Base-by-base conservation (phyloP, 371 early-diverging fungal species). In the Saksenaea oblongispora region DNA sequence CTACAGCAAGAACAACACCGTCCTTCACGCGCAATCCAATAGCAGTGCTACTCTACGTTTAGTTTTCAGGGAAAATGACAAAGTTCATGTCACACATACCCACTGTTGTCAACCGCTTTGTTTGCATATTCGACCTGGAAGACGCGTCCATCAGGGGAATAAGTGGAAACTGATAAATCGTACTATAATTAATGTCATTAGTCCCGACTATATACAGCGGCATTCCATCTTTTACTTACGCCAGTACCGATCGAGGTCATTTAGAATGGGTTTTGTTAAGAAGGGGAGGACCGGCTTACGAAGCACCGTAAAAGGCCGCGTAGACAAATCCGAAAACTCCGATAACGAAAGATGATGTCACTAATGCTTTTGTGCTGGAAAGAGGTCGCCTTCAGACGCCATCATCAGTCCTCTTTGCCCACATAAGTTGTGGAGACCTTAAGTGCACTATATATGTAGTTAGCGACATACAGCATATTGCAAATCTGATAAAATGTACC, bases 51-150 rank as follows among this genome's bases (percentile, higher is more conserved):
- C 22, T 51, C 56, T 59, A 10, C 13, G 42, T 35, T 36, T 44
- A 17, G 13, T 53, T 14, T 14, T 39, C 17, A 51, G 10, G 17
- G 17, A 51, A 18, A 8, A 51, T 8, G 5, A 15, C 13, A 34
- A 39, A 5, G n/a, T 27, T 15, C 31, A 37, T 37, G 13, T 15
- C 1, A 28, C 24, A 65, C 68, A 24, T 86, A 95, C 95, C 98
- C 99, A 78, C 95, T 92, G 85, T 97, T 97, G 68, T 99, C 98
- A 31, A 98, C 98, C 36, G 99, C 98, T 79, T 99, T 98, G 61
- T 85, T 79, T 54, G 99, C 99, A 75, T 99, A 99, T 83, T 99
- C 99, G 51, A 96, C 94, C 80, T 99, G 99, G 80, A 98, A 99
- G 63, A 99, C 91, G 64, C 98, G 89, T 62, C 99, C 99, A 76